These are phyloP conservation scores for Ganoderma leucocontextum DNA, from an alignment of 1,284 basidiomycete species.

Conservation along the genomic window DNA sequence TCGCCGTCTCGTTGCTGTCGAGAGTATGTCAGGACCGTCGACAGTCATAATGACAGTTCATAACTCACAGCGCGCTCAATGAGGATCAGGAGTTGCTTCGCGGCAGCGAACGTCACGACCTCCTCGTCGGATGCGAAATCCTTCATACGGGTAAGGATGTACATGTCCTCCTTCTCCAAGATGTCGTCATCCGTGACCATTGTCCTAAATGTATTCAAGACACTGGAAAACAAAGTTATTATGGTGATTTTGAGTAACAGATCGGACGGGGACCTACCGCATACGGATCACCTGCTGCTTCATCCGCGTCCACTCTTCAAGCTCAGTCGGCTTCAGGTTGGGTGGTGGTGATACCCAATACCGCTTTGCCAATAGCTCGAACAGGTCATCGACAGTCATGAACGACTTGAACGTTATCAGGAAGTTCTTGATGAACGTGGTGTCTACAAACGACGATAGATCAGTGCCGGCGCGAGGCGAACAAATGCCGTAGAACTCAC, in stretches of 20 bases:
- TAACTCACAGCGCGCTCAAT: constrained; percentile 80
- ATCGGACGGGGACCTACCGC: constrained; percentile 62
- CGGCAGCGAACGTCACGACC: constrained; percentile 68
- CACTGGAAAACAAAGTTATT: constrained; percentile 52
- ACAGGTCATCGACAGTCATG: constrained; percentile 85
- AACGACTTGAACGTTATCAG: constrained; percentile 98
- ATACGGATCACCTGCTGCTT: constrained; percentile 92
- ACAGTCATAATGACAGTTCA: not conserved
- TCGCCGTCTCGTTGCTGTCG: constrained; percentile 65
- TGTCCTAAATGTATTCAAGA: constrained; percentile 84
- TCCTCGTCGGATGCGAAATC: constrained; percentile 78
- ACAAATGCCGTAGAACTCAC: constrained; percentile 49
- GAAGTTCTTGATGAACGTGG: constrained; percentile 91
- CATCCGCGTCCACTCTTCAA: constrained; percentile 84
- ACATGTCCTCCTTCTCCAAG: constrained; percentile 82
- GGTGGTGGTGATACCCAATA: constrained; percentile 85
- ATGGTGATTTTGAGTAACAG: not conserved
- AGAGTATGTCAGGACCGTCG: constrained; percentile 17
- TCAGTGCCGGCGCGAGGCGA: not conserved
- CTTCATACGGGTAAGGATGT: constrained; percentile 81
- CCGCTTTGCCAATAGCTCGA: constrained; percentile 86
- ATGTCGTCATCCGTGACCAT: constrained; percentile 85
- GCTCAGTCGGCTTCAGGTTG: constrained; percentile 70
- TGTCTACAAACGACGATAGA: constrained; percentile 57
- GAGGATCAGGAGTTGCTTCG: constrained; percentile 74